These are phyloP conservation scores for Thamnidium elegans DNA, from an alignment of 192 early-diverging fungal species.

Conservation along the genomic window DNA sequence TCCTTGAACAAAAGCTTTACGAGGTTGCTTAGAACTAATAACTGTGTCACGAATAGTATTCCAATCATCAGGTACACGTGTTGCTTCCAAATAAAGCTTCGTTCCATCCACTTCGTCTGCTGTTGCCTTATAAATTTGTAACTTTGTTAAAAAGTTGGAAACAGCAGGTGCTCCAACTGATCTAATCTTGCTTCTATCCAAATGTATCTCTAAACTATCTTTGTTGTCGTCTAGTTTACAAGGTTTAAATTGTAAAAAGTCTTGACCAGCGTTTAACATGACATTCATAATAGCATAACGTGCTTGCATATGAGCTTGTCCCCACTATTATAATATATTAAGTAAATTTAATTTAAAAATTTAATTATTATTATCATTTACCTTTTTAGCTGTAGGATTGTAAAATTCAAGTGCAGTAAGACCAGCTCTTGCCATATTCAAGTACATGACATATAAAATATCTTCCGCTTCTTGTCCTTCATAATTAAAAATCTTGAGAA, in stretches of 20 bases:
- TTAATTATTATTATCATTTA: constrained; percentile 2
- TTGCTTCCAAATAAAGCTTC: constrained; percentile 44
- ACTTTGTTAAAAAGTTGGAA: constrained; percentile 50
- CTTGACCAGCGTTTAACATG: constrained; percentile 44
- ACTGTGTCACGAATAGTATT: constrained; percentile 48
- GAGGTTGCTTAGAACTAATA: constrained; percentile 48
- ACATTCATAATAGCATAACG: constrained; percentile 53
- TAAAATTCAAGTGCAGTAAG: constrained; percentile 52
- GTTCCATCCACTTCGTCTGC: constrained; percentile 48
- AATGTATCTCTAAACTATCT: constrained; percentile 41
- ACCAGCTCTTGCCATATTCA: constrained; percentile 61
- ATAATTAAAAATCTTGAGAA: constrained; percentile 53
- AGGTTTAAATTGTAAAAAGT: constrained; percentile 32
- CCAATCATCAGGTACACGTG: constrained; percentile 52
- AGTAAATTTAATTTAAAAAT: too few relatives aligned
- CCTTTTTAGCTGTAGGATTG: constrained; percentile 40
- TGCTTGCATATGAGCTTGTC: constrained; percentile 64
- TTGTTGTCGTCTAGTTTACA: constrained; percentile 25
- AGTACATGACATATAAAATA: constrained; percentile 46
- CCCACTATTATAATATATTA: constrained; percentile 29
- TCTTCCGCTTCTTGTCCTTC: constrained; percentile 45
- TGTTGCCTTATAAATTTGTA: constrained; percentile 60
- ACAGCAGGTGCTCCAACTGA: constrained; percentile 50
- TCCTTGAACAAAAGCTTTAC: constrained; percentile 54
- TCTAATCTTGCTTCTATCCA: constrained; percentile 52